Percentiles rank a stretch among this genome's conserved stretches.
These are phyloP conservation scores for Leccinum incarnatum DNA, from an alignment of 768 basidiomycete species.

Conservation along the genomic window DNA sequence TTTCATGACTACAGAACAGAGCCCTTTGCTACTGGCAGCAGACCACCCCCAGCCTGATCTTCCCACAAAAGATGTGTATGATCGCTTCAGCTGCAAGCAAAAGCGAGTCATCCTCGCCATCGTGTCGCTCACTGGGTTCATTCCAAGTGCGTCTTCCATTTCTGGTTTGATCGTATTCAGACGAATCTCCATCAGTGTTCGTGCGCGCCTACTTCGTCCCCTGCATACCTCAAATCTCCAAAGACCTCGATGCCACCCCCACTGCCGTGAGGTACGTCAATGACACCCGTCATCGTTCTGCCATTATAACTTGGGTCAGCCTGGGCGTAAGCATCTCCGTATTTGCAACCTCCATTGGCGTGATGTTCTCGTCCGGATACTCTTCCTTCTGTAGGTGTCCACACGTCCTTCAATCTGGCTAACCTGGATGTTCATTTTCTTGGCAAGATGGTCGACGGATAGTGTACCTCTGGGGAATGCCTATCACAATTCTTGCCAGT, in stretches of 20 bases:
- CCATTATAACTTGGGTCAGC: constrained; percentile 22
- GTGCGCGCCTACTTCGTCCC: constrained; percentile 70
- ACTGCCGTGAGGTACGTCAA: constrained; percentile 51
- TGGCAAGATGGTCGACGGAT: constrained; percentile 61
- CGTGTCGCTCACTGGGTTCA: constrained; percentile 58
- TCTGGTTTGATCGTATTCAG: background rate
- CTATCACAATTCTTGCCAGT: constrained; percentile 57
- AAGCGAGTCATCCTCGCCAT: constrained; percentile 56
- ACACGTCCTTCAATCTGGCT: background rate
- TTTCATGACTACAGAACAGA: background rate
- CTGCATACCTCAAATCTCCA: constrained; percentile 69
- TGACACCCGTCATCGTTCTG: background rate
- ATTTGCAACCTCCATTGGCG: constrained; percentile 42
- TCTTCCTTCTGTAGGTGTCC: constrained; percentile 45
- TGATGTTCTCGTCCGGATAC: constrained; percentile 51
- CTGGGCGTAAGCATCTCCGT: constrained; percentile 52
- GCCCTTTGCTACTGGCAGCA: background rate
- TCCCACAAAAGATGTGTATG: constrained; percentile 42
- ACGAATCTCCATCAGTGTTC: constrained; percentile 46
- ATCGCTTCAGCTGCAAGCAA: constrained; percentile 50
- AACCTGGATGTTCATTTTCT: background rate
- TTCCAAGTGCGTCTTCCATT: constrained; percentile 48
- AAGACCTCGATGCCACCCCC: constrained; percentile 57
- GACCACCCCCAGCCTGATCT: background rate
- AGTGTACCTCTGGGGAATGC: constrained; percentile 58